These are phyloP conservation scores for Hyphodiscus hymeniophilus DNA, from an alignment of 495 filamentous ascomycete genomes.

Conservation along the genomic window DNA sequence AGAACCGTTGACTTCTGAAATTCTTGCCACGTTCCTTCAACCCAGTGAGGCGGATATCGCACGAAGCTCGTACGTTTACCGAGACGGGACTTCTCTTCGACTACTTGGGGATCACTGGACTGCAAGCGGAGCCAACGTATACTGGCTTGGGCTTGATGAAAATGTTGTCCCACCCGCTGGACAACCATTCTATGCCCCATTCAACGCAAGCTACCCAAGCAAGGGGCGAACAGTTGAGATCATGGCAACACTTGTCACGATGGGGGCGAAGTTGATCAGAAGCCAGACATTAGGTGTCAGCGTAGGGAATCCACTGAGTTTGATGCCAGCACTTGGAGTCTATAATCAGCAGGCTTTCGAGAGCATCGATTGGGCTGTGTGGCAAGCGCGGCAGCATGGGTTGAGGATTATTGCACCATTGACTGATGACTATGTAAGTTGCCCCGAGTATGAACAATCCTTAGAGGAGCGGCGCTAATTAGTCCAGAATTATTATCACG, in stretches of 20 bases:
- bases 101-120: constrained; percentile 39
- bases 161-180: constrained; percentile 43
- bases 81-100: constrained; percentile 32
- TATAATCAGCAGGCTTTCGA: constrained; percentile 42
- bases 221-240: constrained; percentile 42
- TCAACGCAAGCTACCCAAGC: constrained; percentile 44
- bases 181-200: constrained; percentile 40
- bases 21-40: constrained; percentile 10
- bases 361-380: constrained; percentile 46
- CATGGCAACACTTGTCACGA: constrained; percentile 41
- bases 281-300: constrained; percentile 47
- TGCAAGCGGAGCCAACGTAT: constrained; percentile 44
- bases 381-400: constrained; percentile 41
- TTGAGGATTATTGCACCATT: constrained; percentile 41
- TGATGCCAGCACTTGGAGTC: constrained; percentile 35
- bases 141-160: constrained; percentile 51
- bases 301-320: constrained; percentile 42
- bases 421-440: constrained; percentile 37
- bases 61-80: constrained; percentile 25
- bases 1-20: constrained; percentile 11
- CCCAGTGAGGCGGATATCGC: constrained; percentile 13
- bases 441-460: neutral
- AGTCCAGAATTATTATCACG: constrained; percentile 47
- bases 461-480: neutral
- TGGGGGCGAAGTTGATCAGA: constrained; percentile 44